A percentile compares a stretch with the other conserved stretches of the same genome.
These are phyloP conservation scores for Syzygium aqueum DNA, from an alignment of 345 rosid genomes.

Conservation along the genomic window DNA sequence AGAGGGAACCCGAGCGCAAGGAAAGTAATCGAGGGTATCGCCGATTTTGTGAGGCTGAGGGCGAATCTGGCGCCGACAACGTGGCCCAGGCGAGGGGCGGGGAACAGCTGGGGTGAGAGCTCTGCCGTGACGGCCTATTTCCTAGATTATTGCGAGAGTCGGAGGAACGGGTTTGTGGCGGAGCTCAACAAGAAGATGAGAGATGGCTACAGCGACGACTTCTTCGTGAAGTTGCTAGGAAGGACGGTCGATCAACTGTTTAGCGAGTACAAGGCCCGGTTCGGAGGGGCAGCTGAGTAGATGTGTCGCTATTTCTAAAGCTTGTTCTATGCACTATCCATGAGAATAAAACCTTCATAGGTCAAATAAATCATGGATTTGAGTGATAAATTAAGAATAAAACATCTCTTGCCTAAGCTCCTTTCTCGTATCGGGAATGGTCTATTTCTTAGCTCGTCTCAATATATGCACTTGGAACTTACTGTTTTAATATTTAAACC, in stretches of 20 bases:
- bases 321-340: neutral
- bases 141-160: slow-evolving; percentile 49
- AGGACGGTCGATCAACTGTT: slow-evolving; percentile 52
- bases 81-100: slow-evolving; percentile 36
- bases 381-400: neutral
- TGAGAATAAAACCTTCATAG: neutral
- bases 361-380: neutral
- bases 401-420: neutral
- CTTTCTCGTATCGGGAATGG: neutral
- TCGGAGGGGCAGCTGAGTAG: neutral
- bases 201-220: slow-evolving; percentile 29
- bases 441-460: neutral
- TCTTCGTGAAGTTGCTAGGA: slow-evolving; percentile 46
- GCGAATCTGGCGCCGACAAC: slow-evolving; percentile 26
- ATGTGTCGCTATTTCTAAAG: neutral
- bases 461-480: neutral
- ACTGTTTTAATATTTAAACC: no score
- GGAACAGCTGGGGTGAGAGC: slow-evolving; percentile 41
- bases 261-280: slow-evolving; percentile 61
- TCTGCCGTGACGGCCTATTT: slow-evolving; percentile 61
- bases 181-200: slow-evolving; percentile 64
- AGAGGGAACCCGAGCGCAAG: slow-evolving; percentile 20
- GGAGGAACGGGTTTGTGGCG: slow-evolving; percentile 57
- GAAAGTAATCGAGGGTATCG: slow-evolving; percentile 60
- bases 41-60: slow-evolving; percentile 59